A percentile compares a stretch with the other conserved stretches of the same genome.
Conservation (phyloP, 805 yeast genomes). For the Hanseniaspora vineae region DNA sequence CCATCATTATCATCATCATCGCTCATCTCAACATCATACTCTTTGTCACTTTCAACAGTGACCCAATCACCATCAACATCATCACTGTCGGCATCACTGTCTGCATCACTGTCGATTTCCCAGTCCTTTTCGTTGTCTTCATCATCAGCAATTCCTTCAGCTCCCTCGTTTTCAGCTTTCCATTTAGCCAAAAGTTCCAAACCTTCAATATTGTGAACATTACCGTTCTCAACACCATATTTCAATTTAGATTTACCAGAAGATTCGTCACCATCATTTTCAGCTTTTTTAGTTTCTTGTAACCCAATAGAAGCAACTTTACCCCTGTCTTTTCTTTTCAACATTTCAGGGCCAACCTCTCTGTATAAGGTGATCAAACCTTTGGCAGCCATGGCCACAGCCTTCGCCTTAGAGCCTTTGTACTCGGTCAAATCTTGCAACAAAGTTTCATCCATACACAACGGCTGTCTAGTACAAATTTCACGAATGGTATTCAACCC, state of each 20-base stretch:
- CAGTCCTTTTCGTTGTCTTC: conserved; percentile 49
- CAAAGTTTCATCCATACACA: conserved; percentile 80
- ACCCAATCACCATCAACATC: conserved; percentile 29
- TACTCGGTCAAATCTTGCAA: conserved; percentile 84
- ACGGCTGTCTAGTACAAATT: conserved; percentile 82
- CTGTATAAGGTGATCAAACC: conserved; percentile 75
- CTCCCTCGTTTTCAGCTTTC: conserved; percentile 39
- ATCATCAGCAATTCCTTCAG: conserved; percentile 41
- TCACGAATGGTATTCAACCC: conserved; percentile 94
- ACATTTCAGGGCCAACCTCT: conserved; percentile 95
- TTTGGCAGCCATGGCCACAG: conserved; percentile 91
- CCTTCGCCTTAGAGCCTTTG: conserved; percentile 85
- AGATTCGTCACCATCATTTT: conserved; percentile 59
- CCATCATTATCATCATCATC: conserved; percentile 26
- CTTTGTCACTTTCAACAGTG: conserved; percentile 23
- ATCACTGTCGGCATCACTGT: conserved; percentile 52
- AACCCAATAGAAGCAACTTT: conserved; percentile 78
- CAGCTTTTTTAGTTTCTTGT: conserved; percentile 24
- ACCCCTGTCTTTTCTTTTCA: conserved; percentile 82
- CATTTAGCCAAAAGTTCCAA: conserved; percentile 81
- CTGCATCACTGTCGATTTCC: conserved; percentile 36
- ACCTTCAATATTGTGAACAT: conserved; percentile 74
- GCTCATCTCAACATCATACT: conserved; percentile 37
- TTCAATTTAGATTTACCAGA: conserved; percentile 26
- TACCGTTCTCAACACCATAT: conserved; percentile 59